A percentile compares a stretch with the other conserved stretches of the same genome.
phyloP scores from a whole-genome alignment of 768 basidiomycete genomes.

The Auriscalpium orientale region DNA sequence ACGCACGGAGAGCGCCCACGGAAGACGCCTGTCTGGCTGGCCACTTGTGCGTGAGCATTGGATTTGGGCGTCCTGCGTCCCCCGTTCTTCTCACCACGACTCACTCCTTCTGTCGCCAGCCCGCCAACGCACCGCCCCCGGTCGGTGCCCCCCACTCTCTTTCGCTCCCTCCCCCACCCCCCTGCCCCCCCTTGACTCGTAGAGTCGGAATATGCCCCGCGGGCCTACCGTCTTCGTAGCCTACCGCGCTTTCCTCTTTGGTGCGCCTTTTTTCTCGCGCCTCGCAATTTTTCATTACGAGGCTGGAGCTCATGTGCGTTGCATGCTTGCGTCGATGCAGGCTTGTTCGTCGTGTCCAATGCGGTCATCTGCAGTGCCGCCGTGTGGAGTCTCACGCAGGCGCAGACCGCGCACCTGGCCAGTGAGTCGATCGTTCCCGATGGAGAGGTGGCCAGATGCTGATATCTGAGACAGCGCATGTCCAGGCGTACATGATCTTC shows the following conservation, averaged over 20 bases:
- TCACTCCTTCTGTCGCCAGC: too few species aligned
- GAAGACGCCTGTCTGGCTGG: too few species aligned
- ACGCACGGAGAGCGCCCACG: too few species aligned
- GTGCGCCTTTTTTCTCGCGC: background rate
- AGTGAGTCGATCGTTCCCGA: background rate
- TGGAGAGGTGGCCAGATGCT: background rate
- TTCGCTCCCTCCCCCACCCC: too few species aligned
- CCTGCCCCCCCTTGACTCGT: too few species aligned
- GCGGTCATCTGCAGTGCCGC: constrained; percentile 16
- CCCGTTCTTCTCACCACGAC: too few species aligned
- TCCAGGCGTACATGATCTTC: constrained; percentile 13
- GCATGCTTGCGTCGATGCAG: background rate
- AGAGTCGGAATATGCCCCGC: too few species aligned
- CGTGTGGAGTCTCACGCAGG: constrained; percentile 11
- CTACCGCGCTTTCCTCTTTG: background rate
- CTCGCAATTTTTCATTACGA: background rate
- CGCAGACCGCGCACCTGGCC: background rate
- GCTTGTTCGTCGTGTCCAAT: constrained; percentile 6
- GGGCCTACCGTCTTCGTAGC: background rate
- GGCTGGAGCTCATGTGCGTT: background rate
- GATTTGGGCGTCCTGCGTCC: too few species aligned
- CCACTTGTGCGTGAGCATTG: too few species aligned
- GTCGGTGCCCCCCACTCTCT: too few species aligned
- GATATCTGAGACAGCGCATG: constrained; percentile 1
- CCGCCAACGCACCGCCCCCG: too few species aligned